phyloP scores from a whole-genome alignment of 169 alveolate species.

The Eimeria tenella region DNA sequence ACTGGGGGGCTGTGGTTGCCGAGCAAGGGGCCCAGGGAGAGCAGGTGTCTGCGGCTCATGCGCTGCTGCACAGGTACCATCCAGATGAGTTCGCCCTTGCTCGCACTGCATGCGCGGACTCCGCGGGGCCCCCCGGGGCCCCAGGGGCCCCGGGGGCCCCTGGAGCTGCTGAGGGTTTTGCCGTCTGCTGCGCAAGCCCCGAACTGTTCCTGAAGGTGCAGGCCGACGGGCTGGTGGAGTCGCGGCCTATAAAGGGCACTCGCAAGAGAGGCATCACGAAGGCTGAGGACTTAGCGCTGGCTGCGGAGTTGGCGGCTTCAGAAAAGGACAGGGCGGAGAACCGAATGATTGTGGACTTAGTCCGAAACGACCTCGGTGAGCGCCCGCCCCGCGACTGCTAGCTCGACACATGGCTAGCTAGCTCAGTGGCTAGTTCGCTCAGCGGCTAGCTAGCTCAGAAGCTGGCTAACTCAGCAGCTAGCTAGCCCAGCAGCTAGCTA shows the following conservation, averaged over 20 bases:
- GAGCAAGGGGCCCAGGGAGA: no score
- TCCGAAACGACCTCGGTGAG: slow-evolving; percentile 81
- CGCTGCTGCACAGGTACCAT: not conserved
- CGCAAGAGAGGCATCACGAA: slow-evolving; percentile 79
- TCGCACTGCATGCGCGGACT: not conserved
- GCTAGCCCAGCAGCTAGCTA: not conserved
- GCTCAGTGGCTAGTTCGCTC: not conserved
- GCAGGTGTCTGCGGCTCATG: not conserved
- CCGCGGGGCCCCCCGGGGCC: not conserved
- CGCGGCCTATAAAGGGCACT: slow-evolving; percentile 86
- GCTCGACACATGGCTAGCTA: no score
- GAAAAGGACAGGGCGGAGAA: slow-evolving; percentile 84
- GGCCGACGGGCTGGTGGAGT: slow-evolving; percentile 76
- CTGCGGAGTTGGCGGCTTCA: slow-evolving; percentile 64
- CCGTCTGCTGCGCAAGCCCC: slow-evolving; percentile 81
- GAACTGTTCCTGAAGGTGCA: slow-evolving; percentile 81
- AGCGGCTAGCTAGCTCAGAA: not conserved
- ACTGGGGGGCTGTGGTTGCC: no score
- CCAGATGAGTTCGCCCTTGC: not conserved
- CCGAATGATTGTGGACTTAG: slow-evolving; percentile 84
- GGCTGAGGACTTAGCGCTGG: slow-evolving; percentile 80
- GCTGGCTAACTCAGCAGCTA: not conserved
- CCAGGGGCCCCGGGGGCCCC: not conserved
- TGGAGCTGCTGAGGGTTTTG: not conserved
- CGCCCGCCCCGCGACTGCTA: no score